These are phyloP conservation scores for Microascus cirrosus DNA, from an alignment of 2,329 filamentous ascomycete species.

Conservation along the genomic window DNA sequence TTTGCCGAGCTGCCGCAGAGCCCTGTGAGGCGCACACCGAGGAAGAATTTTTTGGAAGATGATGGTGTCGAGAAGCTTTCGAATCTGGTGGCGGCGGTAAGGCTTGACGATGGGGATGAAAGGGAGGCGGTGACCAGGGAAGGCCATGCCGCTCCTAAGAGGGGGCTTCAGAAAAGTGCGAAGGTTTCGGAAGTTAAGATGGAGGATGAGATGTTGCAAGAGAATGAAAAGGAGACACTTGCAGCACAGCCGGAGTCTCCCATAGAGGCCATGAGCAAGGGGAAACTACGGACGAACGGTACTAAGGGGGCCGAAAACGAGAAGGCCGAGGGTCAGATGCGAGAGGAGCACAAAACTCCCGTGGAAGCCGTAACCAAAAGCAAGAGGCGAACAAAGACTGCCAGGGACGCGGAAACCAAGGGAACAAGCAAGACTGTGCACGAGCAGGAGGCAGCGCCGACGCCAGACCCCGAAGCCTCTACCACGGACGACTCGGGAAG, in stretches of 20 bases:
- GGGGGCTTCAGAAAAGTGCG: neutral
- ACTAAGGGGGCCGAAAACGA: neutral
- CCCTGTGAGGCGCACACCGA: constrained; percentile 16
- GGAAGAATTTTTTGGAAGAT: neutral
- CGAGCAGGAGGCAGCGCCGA: too few species aligned
- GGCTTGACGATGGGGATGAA: constrained; percentile 4
- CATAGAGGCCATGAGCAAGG: neutral
- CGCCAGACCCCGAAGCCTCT: too few species aligned
- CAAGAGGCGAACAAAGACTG: neutral
- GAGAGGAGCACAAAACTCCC: neutral
- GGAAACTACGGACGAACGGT: neutral
- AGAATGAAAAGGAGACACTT: neutral
- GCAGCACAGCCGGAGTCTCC: neutral
- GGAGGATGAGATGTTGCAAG: neutral
- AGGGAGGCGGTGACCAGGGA: neutral
- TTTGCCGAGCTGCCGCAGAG: constrained; percentile 41
- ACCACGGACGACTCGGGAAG: too few species aligned
- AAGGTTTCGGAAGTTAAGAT: neutral
- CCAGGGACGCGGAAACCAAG: neutral
- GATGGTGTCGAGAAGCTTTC: neutral
- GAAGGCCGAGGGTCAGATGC: neutral
- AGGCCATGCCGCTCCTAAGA: neutral
- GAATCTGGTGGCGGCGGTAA: neutral
- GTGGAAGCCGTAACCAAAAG: neutral
- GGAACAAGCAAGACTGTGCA: neutral